Evolutionary conservation across 2,329 filamentous ascomycete species (phyloP).

Genomic region (Malbranchea cinnamomea): DNA sequence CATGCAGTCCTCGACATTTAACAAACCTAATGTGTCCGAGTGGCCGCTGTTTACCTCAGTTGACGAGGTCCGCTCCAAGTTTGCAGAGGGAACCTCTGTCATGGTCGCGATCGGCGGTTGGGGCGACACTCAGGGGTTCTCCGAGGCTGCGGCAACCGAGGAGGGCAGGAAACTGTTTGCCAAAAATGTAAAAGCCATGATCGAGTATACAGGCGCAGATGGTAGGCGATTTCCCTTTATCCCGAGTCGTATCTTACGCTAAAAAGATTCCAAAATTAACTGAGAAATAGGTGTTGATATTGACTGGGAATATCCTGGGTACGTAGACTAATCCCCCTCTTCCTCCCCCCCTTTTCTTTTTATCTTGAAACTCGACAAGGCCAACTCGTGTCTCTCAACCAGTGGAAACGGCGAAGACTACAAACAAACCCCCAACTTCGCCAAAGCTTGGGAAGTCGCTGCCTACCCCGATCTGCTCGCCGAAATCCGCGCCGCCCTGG

Average conservation of each 20-base stretch:
- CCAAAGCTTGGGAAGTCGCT: slow-evolving; percentile 41
- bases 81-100: slow-evolving; percentile 38
- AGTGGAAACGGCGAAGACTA: slow-evolving; percentile 50
- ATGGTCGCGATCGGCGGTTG: slow-evolving; percentile 57
- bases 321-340: slow-evolving; percentile 1
- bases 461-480: slow-evolving; percentile 43
- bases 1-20: slow-evolving; percentile 40
- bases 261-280: no score
- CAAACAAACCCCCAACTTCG: slow-evolving; percentile 39
- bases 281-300: slow-evolving; percentile 32
- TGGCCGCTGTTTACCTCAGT: slow-evolving; percentile 43
- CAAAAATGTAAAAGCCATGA: slow-evolving; percentile 44
- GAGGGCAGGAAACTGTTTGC: slow-evolving; percentile 41
- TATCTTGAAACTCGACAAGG: neutral
- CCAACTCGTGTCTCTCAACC: neutral
- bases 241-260: neutral
- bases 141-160: slow-evolving; percentile 34
- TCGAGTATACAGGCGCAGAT: slow-evolving; percentile 45
- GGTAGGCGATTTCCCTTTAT: slow-evolving; percentile 31
- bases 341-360: neutral
- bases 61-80: slow-evolving; percentile 32
- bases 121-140: slow-evolving; percentile 50
- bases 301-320: slow-evolving; percentile 42
- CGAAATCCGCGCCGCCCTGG: slow-evolving; percentile 40
- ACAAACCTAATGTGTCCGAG: slow-evolving; percentile 20